A percentile compares a stretch with the other conserved stretches of the same genome.
phyloP scores from a whole-genome alignment of 2,329 filamentous ascomycete genomes.

The Pseudogymnoascus sp. region DNA sequence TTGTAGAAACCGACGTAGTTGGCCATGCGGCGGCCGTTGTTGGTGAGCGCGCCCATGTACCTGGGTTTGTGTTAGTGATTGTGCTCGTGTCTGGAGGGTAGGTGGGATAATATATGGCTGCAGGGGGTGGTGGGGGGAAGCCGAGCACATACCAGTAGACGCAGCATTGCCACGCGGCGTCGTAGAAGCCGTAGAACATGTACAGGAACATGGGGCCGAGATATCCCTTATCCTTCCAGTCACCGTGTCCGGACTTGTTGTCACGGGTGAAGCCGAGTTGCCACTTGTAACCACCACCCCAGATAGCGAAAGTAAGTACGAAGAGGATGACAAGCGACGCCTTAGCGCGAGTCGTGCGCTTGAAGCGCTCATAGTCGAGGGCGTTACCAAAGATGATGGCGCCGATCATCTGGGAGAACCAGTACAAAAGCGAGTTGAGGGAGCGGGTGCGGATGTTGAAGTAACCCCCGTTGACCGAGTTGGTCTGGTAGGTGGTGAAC shows the following conservation, averaged over 20 bases:
- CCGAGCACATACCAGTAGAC: slow-evolving; percentile 69
- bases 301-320: slow-evolving; percentile 65
- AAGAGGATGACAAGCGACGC: slow-evolving; percentile 54
- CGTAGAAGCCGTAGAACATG: slow-evolving; percentile 85
- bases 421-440: slow-evolving; percentile 73
- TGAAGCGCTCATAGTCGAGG: slow-evolving; percentile 53
- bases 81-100: neutral
- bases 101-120: neutral
- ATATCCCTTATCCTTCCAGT: slow-evolving; percentile 63
- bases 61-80: slow-evolving; percentile 32
- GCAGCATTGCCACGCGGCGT: slow-evolving; percentile 82
- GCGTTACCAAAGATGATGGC: slow-evolving; percentile 64
- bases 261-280: slow-evolving; percentile 28
- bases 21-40: slow-evolving; percentile 84
- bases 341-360: slow-evolving; percentile 62
- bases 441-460: slow-evolving; percentile 68
- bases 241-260: slow-evolving; percentile 27
- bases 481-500: slow-evolving; percentile 77
- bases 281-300: slow-evolving; percentile 80
- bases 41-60: slow-evolving; percentile 89
- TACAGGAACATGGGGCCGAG: slow-evolving; percentile 79
- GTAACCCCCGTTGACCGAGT: slow-evolving; percentile 59
- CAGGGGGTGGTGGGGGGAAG: slow-evolving; percentile 11
- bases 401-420: slow-evolving; percentile 68
- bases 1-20: slow-evolving; percentile 91